phyloP scores from a whole-genome alignment of 805 yeast genomes.

The Nakazawaea anatomiae region DNA sequence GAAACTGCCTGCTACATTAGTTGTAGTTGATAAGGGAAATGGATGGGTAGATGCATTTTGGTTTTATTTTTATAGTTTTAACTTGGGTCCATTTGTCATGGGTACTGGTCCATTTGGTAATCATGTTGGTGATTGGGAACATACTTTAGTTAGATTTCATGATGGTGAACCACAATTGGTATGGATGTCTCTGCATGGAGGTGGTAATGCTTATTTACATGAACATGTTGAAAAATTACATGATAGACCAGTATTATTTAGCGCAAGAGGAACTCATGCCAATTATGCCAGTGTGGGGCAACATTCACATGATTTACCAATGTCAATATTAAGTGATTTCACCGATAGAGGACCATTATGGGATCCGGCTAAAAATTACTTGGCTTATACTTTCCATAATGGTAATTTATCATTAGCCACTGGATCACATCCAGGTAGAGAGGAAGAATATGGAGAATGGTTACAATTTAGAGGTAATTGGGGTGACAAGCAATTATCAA shows the following conservation, averaged over 20 bases:
- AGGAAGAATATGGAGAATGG: constrained; percentile 63
- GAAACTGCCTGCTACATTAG: constrained; percentile 73
- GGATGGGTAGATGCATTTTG: constrained; percentile 95
- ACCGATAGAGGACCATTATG: constrained; percentile 94
- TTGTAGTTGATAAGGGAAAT: constrained; percentile 88
- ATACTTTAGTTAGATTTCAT: constrained; percentile 77
- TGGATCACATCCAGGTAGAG: constrained; percentile 46
- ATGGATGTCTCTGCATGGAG: constrained; percentile 99
- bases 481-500: constrained; percentile 76
- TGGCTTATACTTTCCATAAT: constrained; percentile 80
- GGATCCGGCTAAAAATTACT: constrained; percentile 82
- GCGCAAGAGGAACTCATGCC: constrained; percentile 96
- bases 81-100: constrained; percentile 95
- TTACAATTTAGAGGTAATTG: constrained; percentile 75
- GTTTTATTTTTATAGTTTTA: constrained; percentile 94
- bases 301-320: constrained; percentile 93
- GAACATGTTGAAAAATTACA: constrained; percentile 66
- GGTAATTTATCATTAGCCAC: constrained; percentile 37
- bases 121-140: constrained; percentile 99
- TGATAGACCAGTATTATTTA: constrained; percentile 69
- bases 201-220: constrained; percentile 85
- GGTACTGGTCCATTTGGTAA: constrained; percentile 97
- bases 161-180: constrained; percentile 75
- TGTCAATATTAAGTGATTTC: constrained; percentile 83
- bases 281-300: constrained; percentile 95